A percentile compares a stretch with the other conserved stretches of the same genome.
Evolutionary conservation across 352 stramenopile genomes (phyloP).

Genomic region (Pythium vanterpoolii): DNA sequence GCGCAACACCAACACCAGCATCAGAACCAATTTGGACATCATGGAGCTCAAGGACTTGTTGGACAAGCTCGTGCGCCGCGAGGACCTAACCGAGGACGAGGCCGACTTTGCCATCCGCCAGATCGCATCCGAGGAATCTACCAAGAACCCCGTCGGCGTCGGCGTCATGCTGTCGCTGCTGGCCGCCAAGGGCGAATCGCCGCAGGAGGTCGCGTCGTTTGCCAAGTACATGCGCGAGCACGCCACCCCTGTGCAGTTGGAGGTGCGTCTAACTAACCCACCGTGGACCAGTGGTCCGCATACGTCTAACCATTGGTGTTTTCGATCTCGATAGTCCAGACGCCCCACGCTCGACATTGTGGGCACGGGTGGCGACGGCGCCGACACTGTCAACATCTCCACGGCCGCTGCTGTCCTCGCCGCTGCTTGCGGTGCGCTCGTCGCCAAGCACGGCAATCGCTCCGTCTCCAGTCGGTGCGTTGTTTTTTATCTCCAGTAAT

Average conservation of each 20-base stretch:
- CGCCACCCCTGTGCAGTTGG: conserved; percentile 77
- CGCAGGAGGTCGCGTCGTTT: conserved; percentile 94
- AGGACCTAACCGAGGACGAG: conserved; percentile 71
- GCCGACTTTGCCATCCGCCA: conserved; percentile 63
- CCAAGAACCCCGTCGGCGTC: conserved; percentile 65
- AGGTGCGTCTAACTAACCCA: conserved; percentile 22
- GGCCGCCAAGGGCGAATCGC: conserved; percentile 93
- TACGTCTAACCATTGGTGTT: background rate
- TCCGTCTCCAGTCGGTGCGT: conserved; percentile 91
- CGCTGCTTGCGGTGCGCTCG: conserved; percentile 90
- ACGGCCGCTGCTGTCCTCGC: conserved; percentile 94
- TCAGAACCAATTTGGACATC: background rate
- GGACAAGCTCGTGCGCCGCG: conserved; percentile 63
- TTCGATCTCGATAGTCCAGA: conserved; percentile 25
- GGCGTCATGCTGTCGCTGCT: conserved; percentile 94
- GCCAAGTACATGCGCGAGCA: conserved; percentile 95
- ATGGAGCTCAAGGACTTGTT: conserved; percentile 79
- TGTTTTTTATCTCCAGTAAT: background rate
- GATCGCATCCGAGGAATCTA: conserved; percentile 64
- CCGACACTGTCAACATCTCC: conserved; percentile 98
- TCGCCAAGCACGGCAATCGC: conserved; percentile 97
- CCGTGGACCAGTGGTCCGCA: background rate
- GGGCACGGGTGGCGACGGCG: conserved; percentile 97
- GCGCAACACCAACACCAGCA: background rate
- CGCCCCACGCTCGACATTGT: conserved; percentile 97